Evolutionary conservation across 108 stramenopile species (phyloP).

Genomic region (Cyclotella choctawhatcheeana): DNA sequence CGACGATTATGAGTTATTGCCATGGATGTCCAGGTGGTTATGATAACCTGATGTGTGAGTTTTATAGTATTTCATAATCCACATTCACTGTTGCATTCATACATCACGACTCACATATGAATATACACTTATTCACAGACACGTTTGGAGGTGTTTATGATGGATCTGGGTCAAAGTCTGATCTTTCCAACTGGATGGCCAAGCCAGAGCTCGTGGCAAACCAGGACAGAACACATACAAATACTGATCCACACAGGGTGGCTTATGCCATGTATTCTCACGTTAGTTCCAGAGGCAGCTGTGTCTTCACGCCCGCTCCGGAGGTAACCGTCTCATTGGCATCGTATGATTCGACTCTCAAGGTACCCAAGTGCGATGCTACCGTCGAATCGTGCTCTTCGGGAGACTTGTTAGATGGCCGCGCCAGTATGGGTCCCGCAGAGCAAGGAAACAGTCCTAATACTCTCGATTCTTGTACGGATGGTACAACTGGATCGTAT

Average conservation of each 20-base stretch:
- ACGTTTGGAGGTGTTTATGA: constrained; percentile 40
- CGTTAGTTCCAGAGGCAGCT: constrained; percentile 22
- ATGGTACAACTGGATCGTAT: constrained; percentile 24
- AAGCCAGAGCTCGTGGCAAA: constrained; percentile 20
- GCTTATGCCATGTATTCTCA: constrained; percentile 29
- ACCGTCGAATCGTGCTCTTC: constrained; percentile 10
- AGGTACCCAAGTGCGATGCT: constrained; percentile 9
- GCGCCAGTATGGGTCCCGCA: constrained; percentile 7
- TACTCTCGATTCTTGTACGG: constrained; percentile 20
- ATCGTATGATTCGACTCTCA: constrained; percentile 12
- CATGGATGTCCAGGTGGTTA: constrained; percentile 25
- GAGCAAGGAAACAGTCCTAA: constrained; percentile 14
- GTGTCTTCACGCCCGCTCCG: not conserved
- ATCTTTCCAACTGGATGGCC: constrained; percentile 25
- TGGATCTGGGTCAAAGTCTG: constrained; percentile 20
- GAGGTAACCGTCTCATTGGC: constrained; percentile 3
- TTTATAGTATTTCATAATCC: not conserved
- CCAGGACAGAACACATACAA: constrained; percentile 7
- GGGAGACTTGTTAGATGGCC: constrained; percentile 13
- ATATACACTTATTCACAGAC: no score
- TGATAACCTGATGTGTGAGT: constrained; percentile 10
- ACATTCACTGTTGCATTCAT: no score
- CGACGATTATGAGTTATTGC: constrained; percentile 43
- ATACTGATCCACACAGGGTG: constrained; percentile 22
- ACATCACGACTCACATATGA: no score